Conservation (phyloP, 768 basidiomycete species). For the Trametes cinnabarina region DNA sequence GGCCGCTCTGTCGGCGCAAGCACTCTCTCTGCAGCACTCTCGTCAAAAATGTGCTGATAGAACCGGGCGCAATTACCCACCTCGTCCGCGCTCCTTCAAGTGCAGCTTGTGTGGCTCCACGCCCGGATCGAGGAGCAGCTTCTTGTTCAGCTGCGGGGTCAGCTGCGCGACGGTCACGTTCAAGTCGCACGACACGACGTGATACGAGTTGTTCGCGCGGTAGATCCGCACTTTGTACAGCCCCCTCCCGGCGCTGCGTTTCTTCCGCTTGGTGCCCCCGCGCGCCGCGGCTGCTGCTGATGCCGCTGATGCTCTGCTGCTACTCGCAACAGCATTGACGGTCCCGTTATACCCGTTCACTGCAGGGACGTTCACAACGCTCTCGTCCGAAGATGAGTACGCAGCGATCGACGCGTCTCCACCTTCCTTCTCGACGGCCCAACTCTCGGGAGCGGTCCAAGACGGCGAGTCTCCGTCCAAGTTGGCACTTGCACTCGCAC, state of each 20-base stretch:
- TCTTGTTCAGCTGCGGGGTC: conserved; percentile 57
- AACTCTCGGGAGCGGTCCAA: conserved; percentile 77
- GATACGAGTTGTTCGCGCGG: conserved; percentile 67
- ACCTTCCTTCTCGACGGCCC: conserved; percentile 60
- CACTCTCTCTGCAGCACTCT: conserved; percentile 62
- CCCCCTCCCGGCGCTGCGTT: conserved; percentile 8
- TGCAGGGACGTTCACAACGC: not conserved
- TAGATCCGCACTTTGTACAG: conserved; percentile 72
- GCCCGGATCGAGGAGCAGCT: conserved; percentile 48
- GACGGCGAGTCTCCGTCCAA: conserved; percentile 23
- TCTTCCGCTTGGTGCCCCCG: conserved; percentile 22
- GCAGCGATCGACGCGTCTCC: conserved; percentile 36
- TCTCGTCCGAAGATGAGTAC: conserved; percentile 45
- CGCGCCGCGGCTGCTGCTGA: too few species aligned
- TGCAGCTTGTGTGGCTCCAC: conserved; percentile 67
- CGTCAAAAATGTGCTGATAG: not conserved
- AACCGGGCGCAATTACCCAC: conserved; percentile 37
- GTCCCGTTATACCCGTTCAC: too few species aligned
- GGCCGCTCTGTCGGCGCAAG: conserved; percentile 81
- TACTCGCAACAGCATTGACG: too few species aligned
- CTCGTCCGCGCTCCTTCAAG: conserved; percentile 72
- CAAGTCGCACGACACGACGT: conserved; percentile 63
- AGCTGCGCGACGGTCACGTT: conserved; percentile 68
- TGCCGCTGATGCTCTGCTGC: too few species aligned
- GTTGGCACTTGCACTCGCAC: not conserved